A percentile compares a stretch with the other conserved stretches of the same genome.
Evolutionary conservation across 2,329 filamentous ascomycete genomes (phyloP).

Genomic region (Aureobasidium sp.): DNA sequence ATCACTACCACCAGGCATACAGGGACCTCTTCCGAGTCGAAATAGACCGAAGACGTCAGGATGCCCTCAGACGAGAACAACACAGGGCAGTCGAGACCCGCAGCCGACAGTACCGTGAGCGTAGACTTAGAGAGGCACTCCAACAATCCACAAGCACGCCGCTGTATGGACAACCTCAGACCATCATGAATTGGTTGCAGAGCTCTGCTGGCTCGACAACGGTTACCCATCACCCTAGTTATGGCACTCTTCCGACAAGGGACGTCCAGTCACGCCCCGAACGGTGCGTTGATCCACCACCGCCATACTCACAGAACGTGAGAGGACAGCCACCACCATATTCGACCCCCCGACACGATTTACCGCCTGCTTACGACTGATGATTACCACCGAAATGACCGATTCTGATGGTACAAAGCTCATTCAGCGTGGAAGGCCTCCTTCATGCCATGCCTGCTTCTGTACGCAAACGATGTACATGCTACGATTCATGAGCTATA

Average conservation of each 20-base stretch:
- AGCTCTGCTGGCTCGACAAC: background rate
- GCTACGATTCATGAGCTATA: background rate
- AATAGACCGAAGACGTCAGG: background rate
- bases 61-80: background rate
- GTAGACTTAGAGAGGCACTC: background rate
- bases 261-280: background rate
- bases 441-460: background rate
- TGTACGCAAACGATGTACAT: background rate
- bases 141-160: background rate
- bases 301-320: background rate
- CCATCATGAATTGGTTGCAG: background rate
- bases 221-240: background rate
- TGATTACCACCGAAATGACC: background rate
- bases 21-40: slow-evolving; percentile 2
- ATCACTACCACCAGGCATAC: background rate
- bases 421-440: background rate
- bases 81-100: slow-evolving; percentile 1
- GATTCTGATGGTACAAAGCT: background rate
- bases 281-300: background rate
- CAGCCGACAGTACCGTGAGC: background rate
- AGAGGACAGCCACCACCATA: background rate
- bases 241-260: background rate
- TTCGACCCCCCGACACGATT: background rate
- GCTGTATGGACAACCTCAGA: background rate
- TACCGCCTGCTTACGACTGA: slow-evolving; percentile 1